Evolutionary conservation across 2,329 filamentous ascomycete genomes (phyloP), one percentile per base, ranked within the genome.

Genomic region (Phaeomoniella chlamydospora): DNA sequence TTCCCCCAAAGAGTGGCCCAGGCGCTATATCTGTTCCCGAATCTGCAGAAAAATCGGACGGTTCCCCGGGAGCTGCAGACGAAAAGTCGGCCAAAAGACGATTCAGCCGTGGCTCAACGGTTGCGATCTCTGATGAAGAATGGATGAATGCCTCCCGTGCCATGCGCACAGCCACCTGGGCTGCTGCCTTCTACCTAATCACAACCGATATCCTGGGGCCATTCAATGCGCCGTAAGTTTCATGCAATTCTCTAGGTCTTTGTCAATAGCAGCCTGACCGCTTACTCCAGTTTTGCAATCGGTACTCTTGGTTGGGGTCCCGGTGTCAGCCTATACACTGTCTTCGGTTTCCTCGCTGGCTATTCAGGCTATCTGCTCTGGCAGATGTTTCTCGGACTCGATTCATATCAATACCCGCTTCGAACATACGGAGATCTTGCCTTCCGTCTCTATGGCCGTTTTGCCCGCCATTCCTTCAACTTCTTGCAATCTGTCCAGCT

Each of bases 311-410:
- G 60, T 13, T 58, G 59, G 44, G 59, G 57, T 4, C 61, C 64
- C 1, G 64, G 63, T 5, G 47, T 67, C n/a, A 59, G 55, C 0
- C 47, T 67, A 2, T 67, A 61, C 40, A 63, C 61, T 3, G 53
- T 61, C 6, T 67, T 67, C 30, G 63, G 59, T 5, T 42, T 53
- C 36, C 46, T 62, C 39, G 57, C 54, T 17, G 47, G 47, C 15
- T 62, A 62, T 44, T 67, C 61, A 1, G 65, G 65, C 10, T 62
- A 60, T 40, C 52, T 67, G 13, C 45, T 69, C n/a, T 68, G 62
- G 58, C 50, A 51, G 16, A 45, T 59, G 17, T 68, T 58, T 39
- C 47, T 68, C 18, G 60, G 58, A 3, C 49, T 68, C 15, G 65
- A 68, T 45, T 63, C 59, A 12, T 58, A 65, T 43, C 50, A 61